These are phyloP conservation scores for Huntiella abstrusa DNA, from an alignment of 2,329 filamentous ascomycete genomes.

Conservation along the genomic window DNA sequence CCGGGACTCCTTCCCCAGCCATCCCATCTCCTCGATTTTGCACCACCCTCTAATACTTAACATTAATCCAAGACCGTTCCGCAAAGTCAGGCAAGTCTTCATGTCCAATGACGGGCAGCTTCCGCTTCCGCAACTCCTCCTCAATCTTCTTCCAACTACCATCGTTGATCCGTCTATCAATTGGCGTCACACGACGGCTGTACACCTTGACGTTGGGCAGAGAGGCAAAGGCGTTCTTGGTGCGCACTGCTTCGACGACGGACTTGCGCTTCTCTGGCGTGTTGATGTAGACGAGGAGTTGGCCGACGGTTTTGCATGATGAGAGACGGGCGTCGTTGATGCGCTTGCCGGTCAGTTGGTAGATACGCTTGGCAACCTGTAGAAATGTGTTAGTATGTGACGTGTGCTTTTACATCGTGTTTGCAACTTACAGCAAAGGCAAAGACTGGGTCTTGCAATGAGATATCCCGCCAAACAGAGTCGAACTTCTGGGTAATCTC, in stretches of 20 bases:
- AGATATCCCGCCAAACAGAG: slow-evolving; percentile 36
- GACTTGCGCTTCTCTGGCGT: slow-evolving; percentile 38
- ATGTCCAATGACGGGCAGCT: slow-evolving; percentile 37
- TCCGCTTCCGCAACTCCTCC: slow-evolving; percentile 44
- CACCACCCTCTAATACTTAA: slow-evolving; percentile 17
- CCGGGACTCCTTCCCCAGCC: not conserved
- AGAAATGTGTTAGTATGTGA: not conserved
- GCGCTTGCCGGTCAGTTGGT: slow-evolving; percentile 61
- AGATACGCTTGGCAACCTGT: slow-evolving; percentile 62
- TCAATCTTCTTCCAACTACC: slow-evolving; percentile 69
- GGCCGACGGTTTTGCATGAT: slow-evolving; percentile 31
- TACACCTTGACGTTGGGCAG: slow-evolving; percentile 56
- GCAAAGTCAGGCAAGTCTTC: slow-evolving; percentile 21
- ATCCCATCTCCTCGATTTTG: not conserved
- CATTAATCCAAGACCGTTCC: slow-evolving; percentile 25
- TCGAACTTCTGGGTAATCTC: slow-evolving; percentile 29
- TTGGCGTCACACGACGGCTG: slow-evolving; percentile 43
- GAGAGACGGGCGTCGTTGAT: slow-evolving; percentile 52
- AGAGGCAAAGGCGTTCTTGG: slow-evolving; percentile 24
- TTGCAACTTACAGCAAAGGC: slow-evolving; percentile 52
- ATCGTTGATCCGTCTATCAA: slow-evolving; percentile 51
- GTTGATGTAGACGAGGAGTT: slow-evolving; percentile 34
- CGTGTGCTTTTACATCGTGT: not conserved
- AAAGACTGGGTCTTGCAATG: slow-evolving; percentile 36
- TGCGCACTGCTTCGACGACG: slow-evolving; percentile 40